These are phyloP conservation scores for Epichloe bromicola DNA, from an alignment of 2,329 filamentous ascomycete genomes.

Conservation along the genomic window DNA sequence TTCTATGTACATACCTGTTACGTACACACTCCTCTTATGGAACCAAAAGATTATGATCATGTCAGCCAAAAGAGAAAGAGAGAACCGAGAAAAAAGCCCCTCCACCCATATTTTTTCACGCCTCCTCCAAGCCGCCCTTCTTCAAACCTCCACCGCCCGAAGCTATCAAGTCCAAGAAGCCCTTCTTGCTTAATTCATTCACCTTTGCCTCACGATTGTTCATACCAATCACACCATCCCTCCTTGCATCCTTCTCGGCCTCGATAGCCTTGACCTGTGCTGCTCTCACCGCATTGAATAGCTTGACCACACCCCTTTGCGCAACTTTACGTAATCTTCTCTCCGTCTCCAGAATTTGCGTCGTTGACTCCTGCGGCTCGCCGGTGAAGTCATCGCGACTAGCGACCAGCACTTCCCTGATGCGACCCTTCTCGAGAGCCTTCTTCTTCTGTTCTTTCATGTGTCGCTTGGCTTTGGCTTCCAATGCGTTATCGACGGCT, in stretches of 20 bases:
- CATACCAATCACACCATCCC: slow-evolving; percentile 65
- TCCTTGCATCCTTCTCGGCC: slow-evolving; percentile 55
- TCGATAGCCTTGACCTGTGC: slow-evolving; percentile 82
- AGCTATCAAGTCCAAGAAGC: slow-evolving; percentile 83
- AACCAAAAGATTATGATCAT: neutral
- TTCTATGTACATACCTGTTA: slow-evolving; percentile 3
- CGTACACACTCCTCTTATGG: slow-evolving; percentile 16
- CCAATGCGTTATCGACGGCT: slow-evolving; percentile 63
- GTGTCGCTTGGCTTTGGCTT: slow-evolving; percentile 66
- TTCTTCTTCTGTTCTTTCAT: slow-evolving; percentile 68
- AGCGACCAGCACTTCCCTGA: slow-evolving; percentile 69
- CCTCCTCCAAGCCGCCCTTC: slow-evolving; percentile 45
- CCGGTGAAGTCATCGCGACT: slow-evolving; percentile 39
- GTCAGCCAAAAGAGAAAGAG: neutral
- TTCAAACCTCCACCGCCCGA: slow-evolving; percentile 47
- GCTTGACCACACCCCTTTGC: slow-evolving; percentile 83
- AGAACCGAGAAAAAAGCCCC: neutral
- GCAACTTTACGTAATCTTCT: slow-evolving; percentile 73
- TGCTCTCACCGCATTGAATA: slow-evolving; percentile 90
- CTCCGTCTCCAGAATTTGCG: slow-evolving; percentile 55
- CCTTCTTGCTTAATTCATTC: slow-evolving; percentile 93
- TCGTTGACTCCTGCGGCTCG: slow-evolving; percentile 31
- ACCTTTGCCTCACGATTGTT: slow-evolving; percentile 73
- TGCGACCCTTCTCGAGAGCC: slow-evolving; percentile 72
- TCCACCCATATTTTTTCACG: slow-evolving; percentile 10